Evolutionary conservation across 106 monocot species (phyloP).

Genomic region (Dendrobium chrysotoxum): DNA sequence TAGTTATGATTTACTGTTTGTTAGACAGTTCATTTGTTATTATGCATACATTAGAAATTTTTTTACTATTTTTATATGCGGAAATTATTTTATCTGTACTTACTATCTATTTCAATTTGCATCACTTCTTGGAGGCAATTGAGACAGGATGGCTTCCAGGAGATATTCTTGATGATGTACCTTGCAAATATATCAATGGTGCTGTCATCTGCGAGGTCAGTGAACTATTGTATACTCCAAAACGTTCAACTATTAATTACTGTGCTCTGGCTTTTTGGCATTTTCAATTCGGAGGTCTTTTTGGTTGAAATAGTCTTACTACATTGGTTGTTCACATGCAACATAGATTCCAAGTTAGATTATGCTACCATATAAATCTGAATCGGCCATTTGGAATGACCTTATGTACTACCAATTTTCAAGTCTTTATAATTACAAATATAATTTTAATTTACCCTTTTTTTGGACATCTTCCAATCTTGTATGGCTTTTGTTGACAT

Average conservation of each 20-base stretch:
- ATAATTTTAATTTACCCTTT: not conserved
- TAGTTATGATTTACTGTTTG: not conserved
- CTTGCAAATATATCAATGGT: slow-evolving; percentile 76
- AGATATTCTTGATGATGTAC: slow-evolving; percentile 93
- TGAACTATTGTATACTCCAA: not conserved
- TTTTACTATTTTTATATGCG: not conserved
- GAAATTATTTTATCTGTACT: not conserved
- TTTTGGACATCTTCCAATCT: not conserved
- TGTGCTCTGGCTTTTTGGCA: not conserved
- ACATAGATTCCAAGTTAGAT: not conserved
- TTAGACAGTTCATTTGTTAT: not conserved
- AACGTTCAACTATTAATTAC: not conserved
- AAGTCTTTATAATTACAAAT: not conserved
- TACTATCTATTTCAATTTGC: not conserved
- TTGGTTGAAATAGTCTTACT: not conserved
- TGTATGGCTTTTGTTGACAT: not conserved
- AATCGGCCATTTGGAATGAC: not conserved
- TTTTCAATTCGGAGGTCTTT: not conserved
- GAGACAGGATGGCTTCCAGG: slow-evolving; percentile 82
- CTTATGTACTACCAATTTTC: not conserved
- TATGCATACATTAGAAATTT: not conserved
- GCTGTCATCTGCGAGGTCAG: slow-evolving; percentile 83
- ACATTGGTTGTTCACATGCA: not conserved
- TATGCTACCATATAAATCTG: not conserved
- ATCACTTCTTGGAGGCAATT: slow-evolving; percentile 57